A percentile compares a stretch with the other conserved stretches of the same genome.
These are phyloP conservation scores for Gentiana straminea DNA, from an alignment of 257 asterid genomes.

Conservation along the genomic window DNA sequence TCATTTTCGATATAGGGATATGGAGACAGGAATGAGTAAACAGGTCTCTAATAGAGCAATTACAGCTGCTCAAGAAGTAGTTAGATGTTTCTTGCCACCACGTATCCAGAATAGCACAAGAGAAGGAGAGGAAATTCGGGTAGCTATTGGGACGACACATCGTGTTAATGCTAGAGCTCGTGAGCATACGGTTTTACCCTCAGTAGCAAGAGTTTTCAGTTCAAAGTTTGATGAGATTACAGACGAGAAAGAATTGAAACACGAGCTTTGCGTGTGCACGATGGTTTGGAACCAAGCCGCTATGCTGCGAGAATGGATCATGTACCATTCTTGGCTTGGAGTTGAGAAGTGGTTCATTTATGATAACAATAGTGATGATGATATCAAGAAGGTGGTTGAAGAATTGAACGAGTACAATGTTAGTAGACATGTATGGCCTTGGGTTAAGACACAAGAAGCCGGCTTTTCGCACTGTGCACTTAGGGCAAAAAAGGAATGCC, in stretches of 20 bases:
- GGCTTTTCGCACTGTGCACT: constrained; percentile 94
- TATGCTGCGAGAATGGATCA: constrained; percentile 75
- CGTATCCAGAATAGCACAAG: constrained; percentile 29
- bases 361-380: constrained; percentile 86
- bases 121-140: constrained; percentile 42
- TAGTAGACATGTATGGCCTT: constrained; percentile 86
- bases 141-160: constrained; percentile 44
- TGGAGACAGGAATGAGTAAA: constrained; percentile 18
- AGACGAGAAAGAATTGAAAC: constrained; percentile 20
- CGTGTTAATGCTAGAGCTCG: constrained; percentile 17
- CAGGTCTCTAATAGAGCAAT: constrained; percentile 51
- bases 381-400: constrained; percentile 32
- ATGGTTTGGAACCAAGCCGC: constrained; percentile 97
- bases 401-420: constrained; percentile 57
- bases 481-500: constrained; percentile 64
- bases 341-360: constrained; percentile 90
- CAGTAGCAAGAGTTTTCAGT: constrained; percentile 57
- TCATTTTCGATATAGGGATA: constrained; percentile 52
- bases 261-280: constrained; percentile 80
- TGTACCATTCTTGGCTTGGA: constrained; percentile 83
- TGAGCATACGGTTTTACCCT: constrained; percentile 44
- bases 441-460: constrained; percentile 98
- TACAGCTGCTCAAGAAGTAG: constrained; percentile 86
- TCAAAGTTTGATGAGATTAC: constrained; percentile 4
- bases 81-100: constrained; percentile 64